Evolutionary conservation across 768 basidiomycete genomes (phyloP), one percentile per base, ranked within the genome.

Genomic region (Tylopilus sp.): DNA sequence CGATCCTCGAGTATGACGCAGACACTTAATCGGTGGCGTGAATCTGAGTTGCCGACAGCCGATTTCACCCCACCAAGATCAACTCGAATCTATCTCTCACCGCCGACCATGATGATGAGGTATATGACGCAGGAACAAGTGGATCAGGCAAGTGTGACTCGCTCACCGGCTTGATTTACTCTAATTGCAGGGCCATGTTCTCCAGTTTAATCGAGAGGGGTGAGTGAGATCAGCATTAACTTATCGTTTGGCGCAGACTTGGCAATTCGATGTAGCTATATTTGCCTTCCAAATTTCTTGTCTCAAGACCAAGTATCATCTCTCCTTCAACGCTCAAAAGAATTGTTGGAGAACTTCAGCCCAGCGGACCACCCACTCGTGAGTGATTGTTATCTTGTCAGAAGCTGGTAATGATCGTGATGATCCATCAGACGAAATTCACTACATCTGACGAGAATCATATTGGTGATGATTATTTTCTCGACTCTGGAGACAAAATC

Each of bases 401-500:
- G 21, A 22, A 47, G 25, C 30, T 18, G 28, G 17, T 18, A 6
- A 41, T 30, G 1, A 31, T 43, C 36, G 35, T 28, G 28, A 28
- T 28, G 7, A 28, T 10, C 17, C 23, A 25, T 28, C 44, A 93
- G 93, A 98, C 94, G 12, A 88, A 83, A 64, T 99, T 99, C 70
- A 89, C 87, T 15, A 94, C 93, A 0, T 69, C 68, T 6, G 84
- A 89, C 52, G 73, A 80, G 51, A 75, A 85, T 47, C 90, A 93
- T 59, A 78, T 92, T 22, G 94, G 94, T 1, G 94, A 98, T 63
- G 83, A 91, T 28, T 98, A 98, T 69, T 99, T 99, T 63, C 74
- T 99, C 42, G 79, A 73, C 26, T 94, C 91, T 1, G 91, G 92
- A 2, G 92, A 98, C 69, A 97, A 97, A 76, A 91, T 98, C 74